These are phyloP conservation scores for Trametes versicolor DNA, from an alignment of 1,284 basidiomycete genomes.

Conservation along the genomic window DNA sequence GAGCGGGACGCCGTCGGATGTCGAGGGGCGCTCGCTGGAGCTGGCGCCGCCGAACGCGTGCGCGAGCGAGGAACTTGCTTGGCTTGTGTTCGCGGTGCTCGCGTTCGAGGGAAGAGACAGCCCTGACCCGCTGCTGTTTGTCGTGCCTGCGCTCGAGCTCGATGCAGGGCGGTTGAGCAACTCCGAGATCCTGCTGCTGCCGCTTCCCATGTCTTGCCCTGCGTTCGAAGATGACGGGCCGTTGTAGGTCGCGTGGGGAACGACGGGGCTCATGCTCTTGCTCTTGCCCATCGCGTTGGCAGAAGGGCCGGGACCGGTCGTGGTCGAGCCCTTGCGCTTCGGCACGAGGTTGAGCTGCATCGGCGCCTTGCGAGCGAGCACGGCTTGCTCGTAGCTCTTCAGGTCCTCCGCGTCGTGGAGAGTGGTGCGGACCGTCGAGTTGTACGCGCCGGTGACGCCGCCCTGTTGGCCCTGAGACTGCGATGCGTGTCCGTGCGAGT, in stretches of 20 bases:
- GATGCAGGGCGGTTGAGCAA: conserved; percentile 45
- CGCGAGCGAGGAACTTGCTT: conserved; percentile 46
- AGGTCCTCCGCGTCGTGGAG: conserved; percentile 66
- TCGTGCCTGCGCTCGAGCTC: conserved; percentile 36
- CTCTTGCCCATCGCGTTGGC: conserved; percentile 29
- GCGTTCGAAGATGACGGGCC: conserved; percentile 24
- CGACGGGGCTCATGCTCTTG: conserved; percentile 40
- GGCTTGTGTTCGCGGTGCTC: conserved; percentile 44
- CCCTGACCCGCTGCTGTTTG: conserved; percentile 26
- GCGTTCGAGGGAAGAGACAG: conserved; percentile 35
- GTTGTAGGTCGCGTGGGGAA: conserved; percentile 33
- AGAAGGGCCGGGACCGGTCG: conserved; percentile 9
- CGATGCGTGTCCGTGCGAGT: conserved; percentile 18
- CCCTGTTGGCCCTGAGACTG: conserved; percentile 10
- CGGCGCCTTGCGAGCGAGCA: conserved; percentile 72
- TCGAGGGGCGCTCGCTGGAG: conserved; percentile 11
- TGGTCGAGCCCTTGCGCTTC: conserved; percentile 44
- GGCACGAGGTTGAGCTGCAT: conserved; percentile 58
- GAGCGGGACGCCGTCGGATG: conserved; percentile 14
- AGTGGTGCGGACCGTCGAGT: conserved; percentile 47
- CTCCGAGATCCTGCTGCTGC: conserved; percentile 37
- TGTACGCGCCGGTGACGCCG: conserved; percentile 32
- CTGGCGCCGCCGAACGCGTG: conserved; percentile 45
- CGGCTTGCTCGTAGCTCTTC: conserved; percentile 77
- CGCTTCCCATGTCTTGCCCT: conserved; percentile 12